These are phyloP conservation scores for Sclerotinia borealis DNA, from an alignment of 2,329 filamentous ascomycete species.

Conservation along the genomic window DNA sequence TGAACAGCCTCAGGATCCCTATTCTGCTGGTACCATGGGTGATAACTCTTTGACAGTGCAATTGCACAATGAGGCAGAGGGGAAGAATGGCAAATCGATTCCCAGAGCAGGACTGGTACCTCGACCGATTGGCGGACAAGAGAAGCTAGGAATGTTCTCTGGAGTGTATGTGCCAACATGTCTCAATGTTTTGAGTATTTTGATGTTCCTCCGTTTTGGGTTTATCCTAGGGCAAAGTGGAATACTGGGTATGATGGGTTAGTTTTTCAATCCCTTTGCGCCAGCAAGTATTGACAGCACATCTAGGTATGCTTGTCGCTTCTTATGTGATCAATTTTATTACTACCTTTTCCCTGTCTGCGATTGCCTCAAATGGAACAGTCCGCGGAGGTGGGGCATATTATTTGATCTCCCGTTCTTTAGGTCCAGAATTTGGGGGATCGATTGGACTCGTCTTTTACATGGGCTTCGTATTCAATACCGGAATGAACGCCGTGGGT, in stretches of 20 bases:
- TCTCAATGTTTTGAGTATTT: slow-evolving; percentile 80
- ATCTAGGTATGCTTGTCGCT: slow-evolving; percentile 53
- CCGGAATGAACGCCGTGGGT: slow-evolving; percentile 80
- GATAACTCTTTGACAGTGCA: slow-evolving; percentile 24
- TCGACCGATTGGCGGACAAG: slow-evolving; percentile 35
- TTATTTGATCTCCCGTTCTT: slow-evolving; percentile 77
- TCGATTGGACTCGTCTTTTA: slow-evolving; percentile 87
- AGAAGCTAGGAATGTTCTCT: slow-evolving; percentile 70
- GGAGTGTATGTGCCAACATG: slow-evolving; percentile 86
- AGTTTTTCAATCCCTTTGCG: neutral
- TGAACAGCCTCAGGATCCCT: slow-evolving; percentile 1
- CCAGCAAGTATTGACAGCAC: neutral
- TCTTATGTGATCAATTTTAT: slow-evolving; percentile 81
- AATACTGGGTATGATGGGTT: slow-evolving; percentile 13
- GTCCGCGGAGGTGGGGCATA: slow-evolving; percentile 84
- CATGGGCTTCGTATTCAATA: slow-evolving; percentile 82
- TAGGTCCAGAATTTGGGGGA: slow-evolving; percentile 84
- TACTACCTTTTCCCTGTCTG: slow-evolving; percentile 79
- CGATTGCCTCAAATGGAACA: slow-evolving; percentile 84
- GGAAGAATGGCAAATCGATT: slow-evolving; percentile 29
- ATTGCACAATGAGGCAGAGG: slow-evolving; percentile 24
- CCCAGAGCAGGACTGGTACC: slow-evolving; percentile 36
- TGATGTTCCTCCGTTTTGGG: slow-evolving; percentile 88
- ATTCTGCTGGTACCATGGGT: slow-evolving; percentile 6
- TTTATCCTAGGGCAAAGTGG: slow-evolving; percentile 59